Base-by-base conservation (phyloP, 768 basidiomycete genomes). In the Pleurotus eryngii region DNA sequence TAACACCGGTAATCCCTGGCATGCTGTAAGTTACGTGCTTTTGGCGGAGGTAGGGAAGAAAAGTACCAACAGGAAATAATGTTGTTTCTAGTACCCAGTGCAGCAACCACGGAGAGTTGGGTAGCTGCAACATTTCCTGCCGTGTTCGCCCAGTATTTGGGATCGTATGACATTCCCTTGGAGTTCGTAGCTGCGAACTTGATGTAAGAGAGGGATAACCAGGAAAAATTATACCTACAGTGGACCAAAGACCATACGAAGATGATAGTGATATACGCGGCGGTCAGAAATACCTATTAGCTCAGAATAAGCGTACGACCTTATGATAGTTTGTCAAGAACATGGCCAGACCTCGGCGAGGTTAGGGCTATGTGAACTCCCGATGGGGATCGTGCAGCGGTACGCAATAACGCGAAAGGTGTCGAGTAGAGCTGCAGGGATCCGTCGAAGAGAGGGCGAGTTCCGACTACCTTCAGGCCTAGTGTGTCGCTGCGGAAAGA, bases 31-130 rank as follows among this genome's bases (percentile, higher is more conserved):
- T 35, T n/a, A 14, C 30, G 4, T 17, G 47, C 49, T 35, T 35
- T 2, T 5, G n/a, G 30, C n/a, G 40, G n/a, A 51, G 12, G 30
- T 40, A 35, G 3, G 42, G 4, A 35, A 6, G 37, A 48, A 5
- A 22, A 22, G 3, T 12, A 61, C 71, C 53, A 22, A 74, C 74
- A 69, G 3, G 71, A 70, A 35, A 76, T 64, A 14, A 83, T 64
- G 57, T 86, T 86, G 67, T 87, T 86, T 69, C 81, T 82, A 59
- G 80, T 81, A 1, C 82, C 83, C 22, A 88, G 75, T 2, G 77
- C 83, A 14, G 78, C 74, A 63, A 86, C 71, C 17, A 87, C 70
- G 1, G 84, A 80, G 0, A 83, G 66, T 65, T 87, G 83, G 39
- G 72, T 71, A 14, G 72, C 66, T 1, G 76, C 81, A 20, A 83